Percentiles rank a stretch among this genome's conserved stretches.
These are phyloP conservation scores for Neurospora sp. DNA, from an alignment of 495 filamentous ascomycete species.

Conservation along the genomic window DNA sequence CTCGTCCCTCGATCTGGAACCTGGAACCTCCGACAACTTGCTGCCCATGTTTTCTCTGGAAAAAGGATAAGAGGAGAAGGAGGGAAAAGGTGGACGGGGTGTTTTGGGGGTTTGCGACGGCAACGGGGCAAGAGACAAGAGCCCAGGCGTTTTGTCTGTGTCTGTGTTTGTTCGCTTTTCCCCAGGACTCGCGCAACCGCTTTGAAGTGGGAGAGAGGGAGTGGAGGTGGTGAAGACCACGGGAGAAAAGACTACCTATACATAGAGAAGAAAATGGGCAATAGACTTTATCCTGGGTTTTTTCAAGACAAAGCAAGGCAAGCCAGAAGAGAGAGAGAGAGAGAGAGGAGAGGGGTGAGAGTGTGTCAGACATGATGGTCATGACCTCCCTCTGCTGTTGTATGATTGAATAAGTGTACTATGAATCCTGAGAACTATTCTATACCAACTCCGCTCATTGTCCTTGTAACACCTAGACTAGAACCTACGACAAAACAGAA, in stretches of 20 bases:
- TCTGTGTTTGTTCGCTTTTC: not conserved
- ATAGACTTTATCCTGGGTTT: not conserved
- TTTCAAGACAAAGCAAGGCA: not conserved
- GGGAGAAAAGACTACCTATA: too few species aligned
- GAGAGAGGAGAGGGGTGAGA: not conserved
- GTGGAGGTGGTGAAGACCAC: too few species aligned
- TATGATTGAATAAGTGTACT: too few species aligned
- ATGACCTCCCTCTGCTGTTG: too few species aligned
- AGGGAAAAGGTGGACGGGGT: not conserved
- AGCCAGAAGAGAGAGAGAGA: accelerated
- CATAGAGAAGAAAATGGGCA: too few species aligned
- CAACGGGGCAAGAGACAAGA: not conserved
- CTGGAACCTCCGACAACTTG: not conserved
- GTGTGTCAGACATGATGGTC: too few species aligned
- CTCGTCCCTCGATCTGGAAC: not conserved
- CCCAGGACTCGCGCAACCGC: not conserved
- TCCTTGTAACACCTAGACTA: too few species aligned
- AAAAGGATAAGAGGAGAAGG: not conserved
- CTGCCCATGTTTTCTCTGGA: not conserved
- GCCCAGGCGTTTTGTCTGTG: not conserved
- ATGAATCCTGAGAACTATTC: too few species aligned
- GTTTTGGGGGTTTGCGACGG: not conserved
- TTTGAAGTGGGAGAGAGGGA: too few species aligned
- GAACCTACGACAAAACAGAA: too few species aligned
- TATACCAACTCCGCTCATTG: too few species aligned